Base-by-base conservation (phyloP, 2,329 filamentous ascomycete species). In the Diaporthe citrichinensis region DNA sequence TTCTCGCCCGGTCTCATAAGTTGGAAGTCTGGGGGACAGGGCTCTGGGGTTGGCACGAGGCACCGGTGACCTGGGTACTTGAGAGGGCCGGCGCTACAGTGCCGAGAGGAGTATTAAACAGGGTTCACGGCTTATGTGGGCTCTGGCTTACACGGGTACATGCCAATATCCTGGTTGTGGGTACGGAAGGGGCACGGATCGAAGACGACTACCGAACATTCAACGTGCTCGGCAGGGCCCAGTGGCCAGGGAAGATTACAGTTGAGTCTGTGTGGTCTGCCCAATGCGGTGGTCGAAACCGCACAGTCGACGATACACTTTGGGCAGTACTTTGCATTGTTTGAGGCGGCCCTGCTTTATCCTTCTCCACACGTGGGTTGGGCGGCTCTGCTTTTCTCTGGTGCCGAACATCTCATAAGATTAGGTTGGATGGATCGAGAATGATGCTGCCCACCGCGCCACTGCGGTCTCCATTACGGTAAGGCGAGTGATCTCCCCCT, bases 101-200 rank as follows among this genome's bases (percentile, higher is more conserved):
- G 58, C 71, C 72, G 62, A 49, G 62, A 72, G 36, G 58, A 62
- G 69, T 75, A 73, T 72, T 67, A 49, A 75, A 71, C 58, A 75
- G 73, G 68, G 73, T 75, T 55, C 53, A 61, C 75, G 73, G 75
- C 73, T 76, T 74, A 76, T 74, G 73, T 72, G 68, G 72, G 67
- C 41, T 61, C 55, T 61, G 58, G 71, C 71, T 73, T 73, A 65
- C 73, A 69, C 73, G 71, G 69, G 75, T 72, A 53, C 65, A 69
- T 69, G 65, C n/a, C 49, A 69, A 23, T 57, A 72, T 69, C 69
- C 69, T 69, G 44, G 68, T 57, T 72, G 72, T 72, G 75, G 67
- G 72, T 72, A 67, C 72, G 59, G 72, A 74, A 73, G 71, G 71
- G 74, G 74, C 58, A 73, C 71, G 61, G 71, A 65, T 73, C 58